A percentile compares a stretch with the other conserved stretches of the same genome.
phyloP scores from a whole-genome alignment of 208 protist species.

The Zelonia costaricensis region DNA sequence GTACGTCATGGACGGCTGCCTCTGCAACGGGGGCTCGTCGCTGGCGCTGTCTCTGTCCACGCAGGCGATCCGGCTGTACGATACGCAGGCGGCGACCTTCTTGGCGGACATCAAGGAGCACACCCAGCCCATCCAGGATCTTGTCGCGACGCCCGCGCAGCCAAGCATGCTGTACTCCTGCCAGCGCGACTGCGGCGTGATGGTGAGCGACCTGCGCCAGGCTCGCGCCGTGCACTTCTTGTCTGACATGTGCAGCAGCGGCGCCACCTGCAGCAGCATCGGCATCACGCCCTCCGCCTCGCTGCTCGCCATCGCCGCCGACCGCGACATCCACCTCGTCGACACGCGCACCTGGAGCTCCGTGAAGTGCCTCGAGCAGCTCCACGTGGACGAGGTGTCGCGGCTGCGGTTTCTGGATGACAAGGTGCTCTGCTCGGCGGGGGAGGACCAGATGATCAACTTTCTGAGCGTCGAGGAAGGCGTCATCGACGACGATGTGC shows the following conservation, averaged over 20 bases:
- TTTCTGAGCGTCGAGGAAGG: constrained; percentile 50
- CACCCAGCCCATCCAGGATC: constrained; percentile 64
- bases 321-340: constrained; percentile 62
- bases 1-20: constrained; percentile 75
- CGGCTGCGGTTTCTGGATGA: constrained; percentile 70
- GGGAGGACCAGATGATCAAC: constrained; percentile 91
- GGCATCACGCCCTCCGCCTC: constrained; percentile 43
- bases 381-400: constrained; percentile 87
- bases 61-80: constrained; percentile 65
- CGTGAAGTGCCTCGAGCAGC: constrained; percentile 42
- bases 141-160: constrained; percentile 43
- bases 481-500: constrained; percentile 75
- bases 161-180: constrained; percentile 62
- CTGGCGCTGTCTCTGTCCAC: constrained; percentile 66
- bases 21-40: constrained; percentile 45
- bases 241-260: constrained; percentile 55
- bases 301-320: constrained; percentile 48
- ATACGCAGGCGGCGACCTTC: constrained; percentile 47
- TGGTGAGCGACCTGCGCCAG: constrained; percentile 71
- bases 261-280: constrained; percentile 51
- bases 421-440: constrained; percentile 66
- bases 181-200: constrained; percentile 82
- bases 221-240: constrained; percentile 52
- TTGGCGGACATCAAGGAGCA: constrained; percentile 56
- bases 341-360: constrained; percentile 67